Base-by-base conservation (phyloP, 2,329 filamentous ascomycete genomes). In the Ophiognomonia clavigignenti-juglandacearum region DNA sequence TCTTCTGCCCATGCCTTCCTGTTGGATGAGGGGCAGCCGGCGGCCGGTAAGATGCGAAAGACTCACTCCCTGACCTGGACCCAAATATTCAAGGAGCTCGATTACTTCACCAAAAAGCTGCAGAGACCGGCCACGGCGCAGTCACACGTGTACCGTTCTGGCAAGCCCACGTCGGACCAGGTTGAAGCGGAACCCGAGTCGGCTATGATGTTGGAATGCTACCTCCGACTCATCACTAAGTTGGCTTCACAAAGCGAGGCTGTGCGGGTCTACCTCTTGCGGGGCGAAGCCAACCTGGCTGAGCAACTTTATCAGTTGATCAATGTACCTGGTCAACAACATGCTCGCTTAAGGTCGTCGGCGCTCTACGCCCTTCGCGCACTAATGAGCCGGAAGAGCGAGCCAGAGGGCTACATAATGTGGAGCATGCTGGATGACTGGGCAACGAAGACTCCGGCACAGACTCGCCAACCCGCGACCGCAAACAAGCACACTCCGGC, bases 121-220 rank as follows among this genome's bases (percentile, higher is more conserved):
- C 45, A 42, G 53, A 85, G 84, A 57, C 79, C 86, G 46, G 65
- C 76, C 47, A 64, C 73, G 5, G 65, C 74, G 43, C 83, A 80
- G 52, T 62, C 68, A 16, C 66, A 76, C 13, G 62, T 75, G 14
- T 77, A 79, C 57, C 75, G 82, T 51, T 64, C 75, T 45, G 75
- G 77, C 39, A 85, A 88, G 62, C 71, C 79, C 38, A 71, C 78
- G 36, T 72, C 72, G 16, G 83, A 86, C 37, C 77, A 85, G 51
- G 82, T 88, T 51, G 90, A 95, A 62, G 75, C 77, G 23, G 92
- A 96, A 61, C 88, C 90, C 4, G 95, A 98, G 64, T 95, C 88
- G 34, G 84, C 86, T n/a, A 87, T 96, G 67, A 96, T 98, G 88
- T 75, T 98, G 23, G 90, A 96, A 61, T 92, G 89, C 57, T 97